Evolutionary conservation across 2,329 filamentous ascomycete genomes (phyloP).

Genomic region (Diaporthe batatas): DNA sequence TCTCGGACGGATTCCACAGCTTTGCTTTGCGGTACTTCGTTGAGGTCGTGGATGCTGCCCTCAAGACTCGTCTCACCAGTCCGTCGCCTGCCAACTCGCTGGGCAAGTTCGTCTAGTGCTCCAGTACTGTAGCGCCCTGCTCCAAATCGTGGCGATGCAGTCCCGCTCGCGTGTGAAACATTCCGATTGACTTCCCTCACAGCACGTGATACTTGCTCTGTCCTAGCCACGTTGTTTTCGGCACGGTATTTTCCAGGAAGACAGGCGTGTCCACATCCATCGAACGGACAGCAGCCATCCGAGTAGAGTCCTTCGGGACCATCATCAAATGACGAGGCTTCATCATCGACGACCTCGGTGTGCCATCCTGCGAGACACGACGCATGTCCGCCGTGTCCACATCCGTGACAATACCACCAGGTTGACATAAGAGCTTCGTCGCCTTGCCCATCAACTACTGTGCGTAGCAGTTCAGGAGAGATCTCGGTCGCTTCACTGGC

Average conservation of each 20-base stretch:
- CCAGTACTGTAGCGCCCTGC: conserved; percentile 20
- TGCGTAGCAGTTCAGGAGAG: neutral
- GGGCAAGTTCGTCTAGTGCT: conserved; percentile 22
- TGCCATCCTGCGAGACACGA: conserved; percentile 73
- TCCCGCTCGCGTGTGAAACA: conserved; percentile 36
- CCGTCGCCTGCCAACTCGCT: conserved; percentile 30
- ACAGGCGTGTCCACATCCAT: conserved; percentile 75
- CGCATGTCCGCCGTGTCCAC: conserved; percentile 73
- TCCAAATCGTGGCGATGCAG: conserved; percentile 40
- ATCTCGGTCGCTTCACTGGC: conserved; percentile 42
- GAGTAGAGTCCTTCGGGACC: conserved; percentile 48
- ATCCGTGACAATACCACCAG: conserved; percentile 76
- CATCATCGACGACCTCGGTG: conserved; percentile 50
- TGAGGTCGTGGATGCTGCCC: conserved; percentile 58
- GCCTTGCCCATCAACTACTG: neutral
- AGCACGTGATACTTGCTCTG: conserved; percentile 66
- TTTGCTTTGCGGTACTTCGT: conserved; percentile 70
- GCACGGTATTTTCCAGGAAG: conserved; percentile 69
- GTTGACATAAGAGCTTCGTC: conserved; percentile 53
- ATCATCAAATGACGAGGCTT: conserved; percentile 42
- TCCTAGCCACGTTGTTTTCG: conserved; percentile 59
- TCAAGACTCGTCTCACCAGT: conserved; percentile 40
- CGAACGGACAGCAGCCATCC: conserved; percentile 73
- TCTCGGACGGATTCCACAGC: conserved; percentile 73
- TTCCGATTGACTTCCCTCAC: conserved; percentile 55